phyloP scores from a whole-genome alignment of 306 rosid genomes.

The Abrus pulchellus region DNA sequence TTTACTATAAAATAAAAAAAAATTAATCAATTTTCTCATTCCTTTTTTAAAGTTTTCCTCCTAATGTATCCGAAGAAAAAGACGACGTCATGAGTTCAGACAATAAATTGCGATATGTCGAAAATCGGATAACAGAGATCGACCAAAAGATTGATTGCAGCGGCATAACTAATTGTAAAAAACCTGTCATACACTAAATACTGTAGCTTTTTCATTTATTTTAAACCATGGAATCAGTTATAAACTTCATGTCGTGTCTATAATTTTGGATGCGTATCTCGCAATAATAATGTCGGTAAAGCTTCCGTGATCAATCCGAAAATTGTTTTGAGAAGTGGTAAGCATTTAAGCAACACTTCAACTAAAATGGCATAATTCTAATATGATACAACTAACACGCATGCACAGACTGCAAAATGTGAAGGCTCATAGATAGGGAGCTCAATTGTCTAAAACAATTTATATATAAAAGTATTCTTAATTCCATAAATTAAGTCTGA shows the following conservation, averaged over 20 bases:
- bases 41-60: neutral
- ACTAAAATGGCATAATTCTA: neutral
- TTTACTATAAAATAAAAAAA: neutral
- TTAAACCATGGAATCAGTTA: neutral
- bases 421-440: neutral
- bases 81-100: neutral
- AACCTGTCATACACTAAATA: no score
- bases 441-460: neutral
- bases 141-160: neutral
- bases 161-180: neutral
- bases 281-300: neutral
- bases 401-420: neutral
- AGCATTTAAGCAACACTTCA: neutral
- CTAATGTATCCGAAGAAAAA: neutral
- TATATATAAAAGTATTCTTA: conserved; percentile 34
- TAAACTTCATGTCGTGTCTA: neutral
- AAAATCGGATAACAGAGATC: neutral
- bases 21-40: neutral
- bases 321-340: neutral
- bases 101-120: neutral
- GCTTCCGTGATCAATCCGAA: neutral
- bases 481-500: conserved; percentile 48
- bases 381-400: neutral
- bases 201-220: neutral
- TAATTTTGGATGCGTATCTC: neutral